Conservation (phyloP, 345 rosid species). For the Draba incana region DNA sequence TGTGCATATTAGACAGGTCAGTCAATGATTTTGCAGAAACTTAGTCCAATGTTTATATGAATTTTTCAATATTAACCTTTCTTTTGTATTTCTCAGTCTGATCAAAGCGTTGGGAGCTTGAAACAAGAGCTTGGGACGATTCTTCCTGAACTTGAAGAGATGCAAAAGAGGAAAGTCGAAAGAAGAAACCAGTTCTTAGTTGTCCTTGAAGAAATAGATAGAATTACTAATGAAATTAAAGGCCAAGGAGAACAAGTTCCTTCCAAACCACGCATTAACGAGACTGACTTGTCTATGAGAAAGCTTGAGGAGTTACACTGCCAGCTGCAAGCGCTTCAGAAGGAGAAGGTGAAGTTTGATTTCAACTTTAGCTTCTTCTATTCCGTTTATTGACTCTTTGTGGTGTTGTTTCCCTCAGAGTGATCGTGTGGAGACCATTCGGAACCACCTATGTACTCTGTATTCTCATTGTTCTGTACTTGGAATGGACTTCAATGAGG, state of each 20-base stretch:
- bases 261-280: constrained; percentile 51
- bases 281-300: constrained; percentile 74
- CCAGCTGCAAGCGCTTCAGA: constrained; percentile 66
- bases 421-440: constrained; percentile 66
- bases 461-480: constrained; percentile 68
- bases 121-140: constrained; percentile 75
- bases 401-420: constrained; percentile 48
- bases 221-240: constrained; percentile 61
- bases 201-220: constrained; percentile 58
- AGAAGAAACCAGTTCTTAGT: constrained; percentile 79
- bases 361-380: background rate
- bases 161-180: constrained; percentile 74
- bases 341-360: constrained; percentile 61
- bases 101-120: constrained; percentile 76
- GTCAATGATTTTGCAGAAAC: background rate
- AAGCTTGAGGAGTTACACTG: constrained; percentile 76
- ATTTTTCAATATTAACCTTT: background rate
- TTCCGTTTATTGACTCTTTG: background rate
- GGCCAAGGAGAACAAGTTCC: constrained; percentile 47
- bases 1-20: constrained; percentile 73
- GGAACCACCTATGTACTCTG: constrained; percentile 53
- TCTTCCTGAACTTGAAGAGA: constrained; percentile 88
- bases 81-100: constrained; percentile 53
- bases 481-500: constrained; percentile 70
- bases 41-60: background rate